Evolutionary conservation across 352 stramenopile genomes (phyloP).

Genomic region (Globisporangium echinulatum): DNA sequence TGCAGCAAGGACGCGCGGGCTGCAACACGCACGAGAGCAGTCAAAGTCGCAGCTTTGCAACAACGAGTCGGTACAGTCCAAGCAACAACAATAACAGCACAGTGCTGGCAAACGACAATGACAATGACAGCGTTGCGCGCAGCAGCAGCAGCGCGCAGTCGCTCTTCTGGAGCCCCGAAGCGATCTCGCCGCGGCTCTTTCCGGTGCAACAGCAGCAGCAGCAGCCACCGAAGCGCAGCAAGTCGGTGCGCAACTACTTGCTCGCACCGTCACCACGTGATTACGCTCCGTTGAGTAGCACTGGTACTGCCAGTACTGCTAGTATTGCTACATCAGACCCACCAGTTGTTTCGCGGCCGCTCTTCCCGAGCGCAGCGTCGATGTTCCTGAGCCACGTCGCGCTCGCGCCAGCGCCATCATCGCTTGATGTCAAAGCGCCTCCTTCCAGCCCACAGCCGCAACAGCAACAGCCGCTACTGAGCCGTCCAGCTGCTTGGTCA

Average conservation of each 20-base stretch:
- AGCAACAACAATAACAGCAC: not conserved
- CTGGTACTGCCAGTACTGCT: not conserved
- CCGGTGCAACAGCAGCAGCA: not conserved
- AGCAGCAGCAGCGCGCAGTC: not conserved
- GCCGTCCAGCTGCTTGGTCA: no score
- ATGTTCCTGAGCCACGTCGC: conserved; percentile 11
- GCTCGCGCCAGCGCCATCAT: not conserved
- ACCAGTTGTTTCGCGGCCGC: conserved; percentile 1
- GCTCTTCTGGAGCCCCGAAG: conserved; percentile 10
- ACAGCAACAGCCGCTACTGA: no score
- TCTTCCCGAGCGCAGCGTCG: conserved; percentile 11
- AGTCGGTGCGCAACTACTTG: conserved; percentile 12
- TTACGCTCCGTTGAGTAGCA: no score
- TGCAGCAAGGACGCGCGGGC: conserved; percentile 26
- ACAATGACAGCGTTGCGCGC: not conserved
- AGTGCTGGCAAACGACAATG: no score
- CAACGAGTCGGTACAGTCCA: conserved; percentile 3
- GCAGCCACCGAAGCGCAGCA: conserved; percentile 7
- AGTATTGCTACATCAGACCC: not conserved
- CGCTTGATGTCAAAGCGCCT: not conserved
- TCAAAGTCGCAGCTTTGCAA: not conserved
- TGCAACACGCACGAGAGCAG: conserved; percentile 14
- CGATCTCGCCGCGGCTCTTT: conserved; percentile 10
- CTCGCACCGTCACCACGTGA: conserved; percentile 2
- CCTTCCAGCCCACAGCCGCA: no score